Conservation (phyloP, 805 yeast species). For the Ogataea thermomethanolica region DNA sequence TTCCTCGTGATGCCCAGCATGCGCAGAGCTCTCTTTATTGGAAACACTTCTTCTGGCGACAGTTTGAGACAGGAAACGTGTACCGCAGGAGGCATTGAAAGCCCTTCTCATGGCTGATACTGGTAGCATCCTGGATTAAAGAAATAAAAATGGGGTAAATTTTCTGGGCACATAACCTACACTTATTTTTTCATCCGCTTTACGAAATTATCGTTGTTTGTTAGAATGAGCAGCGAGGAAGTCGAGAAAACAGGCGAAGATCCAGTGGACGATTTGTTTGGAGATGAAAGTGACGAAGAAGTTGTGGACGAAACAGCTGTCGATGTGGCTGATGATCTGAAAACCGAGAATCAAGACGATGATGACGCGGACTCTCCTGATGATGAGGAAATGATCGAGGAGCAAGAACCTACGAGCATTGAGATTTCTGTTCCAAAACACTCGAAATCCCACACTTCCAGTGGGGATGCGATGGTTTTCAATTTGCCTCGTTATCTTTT, state of each 20-base stretch:
- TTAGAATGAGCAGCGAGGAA: conserved; percentile 16
- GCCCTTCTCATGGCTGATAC: too few species aligned
- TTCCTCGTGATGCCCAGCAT: background rate
- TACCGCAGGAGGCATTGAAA: too few species aligned
- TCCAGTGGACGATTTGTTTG: conserved; percentile 37
- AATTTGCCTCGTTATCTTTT: conserved; percentile 80
- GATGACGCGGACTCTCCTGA: conserved; percentile 36
- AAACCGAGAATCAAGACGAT: conserved; percentile 36
- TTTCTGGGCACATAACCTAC: conserved; percentile 12
- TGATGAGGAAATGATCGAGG: conserved; percentile 32
- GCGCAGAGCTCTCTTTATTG: background rate
- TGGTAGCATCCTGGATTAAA: too few species aligned
- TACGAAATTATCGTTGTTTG: conserved; percentile 1
- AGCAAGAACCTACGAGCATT: conserved; percentile 29
- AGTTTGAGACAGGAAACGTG: background rate
- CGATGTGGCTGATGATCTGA: conserved; percentile 18
- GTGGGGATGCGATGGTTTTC: conserved; percentile 38
- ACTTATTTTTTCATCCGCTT: conserved; percentile 1
- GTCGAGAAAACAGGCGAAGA: conserved; percentile 30
- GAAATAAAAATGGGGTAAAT: conserved; percentile 6
- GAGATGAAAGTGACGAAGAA: conserved; percentile 24
- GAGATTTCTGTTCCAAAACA: conserved; percentile 50
- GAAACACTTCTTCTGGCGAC: background rate
- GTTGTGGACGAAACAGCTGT: conserved; percentile 24
- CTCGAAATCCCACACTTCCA: conserved; percentile 41